Evolutionary conservation across 2,329 filamentous ascomycete species (phyloP).

Genomic region (Fusarium sp.): DNA sequence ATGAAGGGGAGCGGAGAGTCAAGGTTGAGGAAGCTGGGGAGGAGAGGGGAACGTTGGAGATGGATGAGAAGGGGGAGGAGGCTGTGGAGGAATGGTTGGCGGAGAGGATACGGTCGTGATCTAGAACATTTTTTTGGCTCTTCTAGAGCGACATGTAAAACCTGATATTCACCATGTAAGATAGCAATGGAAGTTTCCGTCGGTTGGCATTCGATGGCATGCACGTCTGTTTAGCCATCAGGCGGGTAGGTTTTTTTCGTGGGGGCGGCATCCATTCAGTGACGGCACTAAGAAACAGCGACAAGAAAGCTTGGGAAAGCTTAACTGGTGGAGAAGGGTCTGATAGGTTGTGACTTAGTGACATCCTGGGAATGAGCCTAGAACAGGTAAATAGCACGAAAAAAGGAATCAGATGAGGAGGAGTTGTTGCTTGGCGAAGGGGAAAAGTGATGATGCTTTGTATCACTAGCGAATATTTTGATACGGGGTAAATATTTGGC

Average conservation of each 20-base stretch:
- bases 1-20: slow-evolving; percentile 51
- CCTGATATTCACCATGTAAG: background rate
- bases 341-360: slow-evolving; percentile 6
- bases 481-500: background rate
- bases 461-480: background rate
- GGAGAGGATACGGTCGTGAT: slow-evolving; percentile 20
- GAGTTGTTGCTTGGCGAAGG: background rate
- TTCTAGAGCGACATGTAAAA: background rate
- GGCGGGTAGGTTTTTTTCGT: slow-evolving; percentile 4
- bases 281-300: slow-evolving; percentile 15
- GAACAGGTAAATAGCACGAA: background rate
- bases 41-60: slow-evolving; percentile 40
- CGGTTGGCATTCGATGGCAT: background rate
- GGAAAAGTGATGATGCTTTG: background rate
- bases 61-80: slow-evolving; percentile 43
- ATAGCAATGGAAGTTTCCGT: background rate
- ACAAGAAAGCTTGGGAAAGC: slow-evolving; percentile 32
- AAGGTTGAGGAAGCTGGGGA: slow-evolving; percentile 50
- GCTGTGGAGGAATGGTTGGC: slow-evolving; percentile 46
- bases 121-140: background rate
- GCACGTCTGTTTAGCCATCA: background rate
- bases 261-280: background rate
- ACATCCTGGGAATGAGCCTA: slow-evolving; percentile 3
- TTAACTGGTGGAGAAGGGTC: slow-evolving; percentile 32
- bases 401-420: background rate